phyloP scores from a whole-genome alignment of 176 grass and related monocot genomes.

The Oryza rufipogon region DNA sequence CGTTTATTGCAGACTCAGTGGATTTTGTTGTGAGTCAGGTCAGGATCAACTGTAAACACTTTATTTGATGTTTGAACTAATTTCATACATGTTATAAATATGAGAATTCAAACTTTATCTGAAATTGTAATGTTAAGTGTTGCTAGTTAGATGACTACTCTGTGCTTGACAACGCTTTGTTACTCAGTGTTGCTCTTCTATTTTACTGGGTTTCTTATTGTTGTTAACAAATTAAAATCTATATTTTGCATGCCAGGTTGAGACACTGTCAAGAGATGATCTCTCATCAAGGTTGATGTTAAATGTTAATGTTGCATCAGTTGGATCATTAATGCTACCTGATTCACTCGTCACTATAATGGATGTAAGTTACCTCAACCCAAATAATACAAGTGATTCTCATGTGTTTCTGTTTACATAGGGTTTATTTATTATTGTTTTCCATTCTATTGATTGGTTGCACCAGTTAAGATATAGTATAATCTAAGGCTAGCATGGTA shows the following conservation, averaged over 20 bases:
- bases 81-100: conserved; percentile 21
- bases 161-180: background rate
- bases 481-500: conserved; percentile 7
- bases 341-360: conserved; percentile 94
- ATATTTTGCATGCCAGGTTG: conserved; percentile 63
- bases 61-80: conserved; percentile 11
- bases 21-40: conserved; percentile 98
- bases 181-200: conserved; percentile 10
- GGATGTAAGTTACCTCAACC: conserved; percentile 81
- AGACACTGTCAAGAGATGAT: conserved; percentile 85
- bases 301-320: conserved; percentile 94
- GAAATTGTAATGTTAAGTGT: background rate
- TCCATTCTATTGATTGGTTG: conserved; percentile 1
- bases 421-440: conserved; percentile 1
- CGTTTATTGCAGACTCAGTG: conserved; percentile 96
- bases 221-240: conserved; percentile 2
- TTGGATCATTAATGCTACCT: conserved; percentile 76
- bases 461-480: conserved; percentile 19
- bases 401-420: background rate
- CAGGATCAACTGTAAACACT: conserved; percentile 24
- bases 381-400: conserved; percentile 14
- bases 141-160: conserved; percentile 19
- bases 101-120: conserved; percentile 2
- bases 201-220: conserved; percentile 23
- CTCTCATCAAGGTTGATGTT: conserved; percentile 89